Conservation (phyloP, 2,329 filamentous ascomycete genomes). For the Ambrosiella xylebori region DNA sequence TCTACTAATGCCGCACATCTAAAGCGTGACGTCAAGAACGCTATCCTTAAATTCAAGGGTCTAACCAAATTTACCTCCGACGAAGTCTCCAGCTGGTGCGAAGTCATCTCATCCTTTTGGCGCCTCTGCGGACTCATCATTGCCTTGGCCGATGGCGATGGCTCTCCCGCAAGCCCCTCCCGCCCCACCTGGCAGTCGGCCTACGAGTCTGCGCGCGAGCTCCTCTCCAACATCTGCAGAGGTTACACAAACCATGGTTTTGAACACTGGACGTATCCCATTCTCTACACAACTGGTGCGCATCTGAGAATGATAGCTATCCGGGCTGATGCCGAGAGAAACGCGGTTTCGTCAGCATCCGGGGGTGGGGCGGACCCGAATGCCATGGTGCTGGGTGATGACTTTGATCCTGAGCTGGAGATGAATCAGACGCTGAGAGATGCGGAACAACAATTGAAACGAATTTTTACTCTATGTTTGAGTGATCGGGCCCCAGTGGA, state of each 20-base stretch:
- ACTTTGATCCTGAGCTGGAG: constrained; percentile 58
- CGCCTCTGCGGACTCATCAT: constrained; percentile 61
- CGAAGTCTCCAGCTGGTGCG: constrained; percentile 67
- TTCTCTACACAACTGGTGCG: constrained; percentile 73
- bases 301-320: constrained; percentile 80
- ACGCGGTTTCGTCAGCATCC: constrained; percentile 21
- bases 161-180: constrained; percentile 17
- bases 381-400: constrained; percentile 39
- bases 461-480: constrained; percentile 79
- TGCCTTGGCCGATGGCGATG: constrained; percentile 37
- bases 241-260: constrained; percentile 65
- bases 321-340: constrained; percentile 61
- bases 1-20: constrained; percentile 50
- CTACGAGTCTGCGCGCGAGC: constrained; percentile 77
- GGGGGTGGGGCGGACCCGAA: constrained; percentile 28
- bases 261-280: constrained; percentile 82
- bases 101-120: constrained; percentile 74
- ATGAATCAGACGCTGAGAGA: constrained; percentile 80
- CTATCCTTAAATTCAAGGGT: constrained; percentile 46
- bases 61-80: constrained; percentile 39
- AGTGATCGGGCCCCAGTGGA: constrained; percentile 71
- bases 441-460: constrained; percentile 75
- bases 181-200: constrained; percentile 46
- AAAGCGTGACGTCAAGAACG: constrained; percentile 53
- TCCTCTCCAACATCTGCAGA: constrained; percentile 59